phyloP scores from a whole-genome alignment of 257 asterid genomes.

The Capsicum pubescens region DNA sequence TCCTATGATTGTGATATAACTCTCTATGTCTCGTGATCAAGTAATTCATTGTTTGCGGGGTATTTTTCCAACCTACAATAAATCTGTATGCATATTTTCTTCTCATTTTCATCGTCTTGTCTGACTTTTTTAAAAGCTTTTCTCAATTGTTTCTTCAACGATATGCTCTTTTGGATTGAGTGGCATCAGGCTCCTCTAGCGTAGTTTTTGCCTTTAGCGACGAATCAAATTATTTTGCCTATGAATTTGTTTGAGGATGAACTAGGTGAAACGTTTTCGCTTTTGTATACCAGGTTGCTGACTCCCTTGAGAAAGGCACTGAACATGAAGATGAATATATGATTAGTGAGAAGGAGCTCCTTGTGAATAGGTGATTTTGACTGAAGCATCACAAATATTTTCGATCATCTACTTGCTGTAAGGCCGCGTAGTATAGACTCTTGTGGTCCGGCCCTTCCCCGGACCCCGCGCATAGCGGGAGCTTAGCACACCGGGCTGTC shows the following conservation, averaged over 20 bases:
- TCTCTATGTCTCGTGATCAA: no score
- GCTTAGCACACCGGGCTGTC: no score
- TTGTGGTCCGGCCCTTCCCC: no score
- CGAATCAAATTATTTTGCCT: not conserved
- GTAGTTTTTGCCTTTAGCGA: not conserved
- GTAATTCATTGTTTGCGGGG: no score
- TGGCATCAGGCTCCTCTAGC: not conserved
- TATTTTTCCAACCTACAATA: no score
- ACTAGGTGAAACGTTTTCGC: not conserved
- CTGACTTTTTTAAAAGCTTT: not conserved
- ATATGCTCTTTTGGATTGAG: not conserved
- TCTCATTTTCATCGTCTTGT: not conserved
- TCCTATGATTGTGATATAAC: no score
- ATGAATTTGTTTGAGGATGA: not conserved
- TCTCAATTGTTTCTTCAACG: not conserved
- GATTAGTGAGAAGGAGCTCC: constrained; percentile 97
- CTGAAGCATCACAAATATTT: not conserved
- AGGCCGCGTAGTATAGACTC: no score
- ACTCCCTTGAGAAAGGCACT: constrained; percentile 96
- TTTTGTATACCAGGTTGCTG: constrained; percentile 67
- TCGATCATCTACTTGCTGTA: constrained; percentile 12
- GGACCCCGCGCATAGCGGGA: no score
- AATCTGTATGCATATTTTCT: no score
- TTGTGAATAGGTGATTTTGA: constrained; percentile 72
- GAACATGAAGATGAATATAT: constrained; percentile 98